A percentile compares a stretch with the other conserved stretches of the same genome.
Conservation (phyloP, 768 basidiomycete genomes). For the Lyophyllum atratum region DNA sequence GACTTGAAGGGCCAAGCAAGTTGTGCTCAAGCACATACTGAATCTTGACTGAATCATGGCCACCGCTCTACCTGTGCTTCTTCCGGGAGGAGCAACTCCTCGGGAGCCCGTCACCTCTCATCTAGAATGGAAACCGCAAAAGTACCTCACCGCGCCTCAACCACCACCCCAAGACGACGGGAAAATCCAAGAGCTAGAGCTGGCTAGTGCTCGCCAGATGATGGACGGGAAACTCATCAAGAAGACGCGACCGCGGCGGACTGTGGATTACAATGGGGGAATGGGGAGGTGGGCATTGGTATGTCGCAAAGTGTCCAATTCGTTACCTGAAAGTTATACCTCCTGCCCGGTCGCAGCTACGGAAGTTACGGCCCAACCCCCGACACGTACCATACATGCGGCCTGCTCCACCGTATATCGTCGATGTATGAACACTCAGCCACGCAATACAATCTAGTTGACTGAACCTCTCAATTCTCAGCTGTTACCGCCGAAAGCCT, state of each 20-base stretch:
- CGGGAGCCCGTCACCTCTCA: constrained; percentile 37
- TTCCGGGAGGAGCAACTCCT: constrained; percentile 46
- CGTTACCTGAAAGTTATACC: background rate
- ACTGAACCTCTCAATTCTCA: constrained; percentile 32
- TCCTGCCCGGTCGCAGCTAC: constrained; percentile 44
- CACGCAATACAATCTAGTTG: constrained; percentile 20
- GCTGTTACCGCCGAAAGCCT: constrained; percentile 94
- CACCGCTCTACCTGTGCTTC: constrained; percentile 50
- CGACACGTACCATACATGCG: constrained; percentile 76
- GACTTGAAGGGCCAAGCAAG: no score
- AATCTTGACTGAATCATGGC: constrained; percentile 1
- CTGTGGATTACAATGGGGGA: constrained; percentile 92
- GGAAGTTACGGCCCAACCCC: constrained; percentile 79
- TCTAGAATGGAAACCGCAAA: constrained; percentile 76
- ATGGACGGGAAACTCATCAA: constrained; percentile 83
- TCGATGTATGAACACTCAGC: constrained; percentile 66
- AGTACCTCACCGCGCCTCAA: constrained; percentile 74
- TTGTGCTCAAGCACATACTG: background rate
- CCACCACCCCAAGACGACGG: constrained; percentile 76
- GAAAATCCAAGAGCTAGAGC: constrained; percentile 74
- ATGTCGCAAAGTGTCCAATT: constrained; percentile 25
- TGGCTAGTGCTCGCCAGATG: constrained; percentile 69
- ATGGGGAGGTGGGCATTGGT: constrained; percentile 88
- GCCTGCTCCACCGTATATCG: constrained; percentile 84
- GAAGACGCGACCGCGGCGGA: constrained; percentile 90